Percentiles rank a stretch among this genome's conserved stretches.
Conservation (phyloP, 805 yeast genomes). For the Scheffersomyces coipomensis region DNA sequence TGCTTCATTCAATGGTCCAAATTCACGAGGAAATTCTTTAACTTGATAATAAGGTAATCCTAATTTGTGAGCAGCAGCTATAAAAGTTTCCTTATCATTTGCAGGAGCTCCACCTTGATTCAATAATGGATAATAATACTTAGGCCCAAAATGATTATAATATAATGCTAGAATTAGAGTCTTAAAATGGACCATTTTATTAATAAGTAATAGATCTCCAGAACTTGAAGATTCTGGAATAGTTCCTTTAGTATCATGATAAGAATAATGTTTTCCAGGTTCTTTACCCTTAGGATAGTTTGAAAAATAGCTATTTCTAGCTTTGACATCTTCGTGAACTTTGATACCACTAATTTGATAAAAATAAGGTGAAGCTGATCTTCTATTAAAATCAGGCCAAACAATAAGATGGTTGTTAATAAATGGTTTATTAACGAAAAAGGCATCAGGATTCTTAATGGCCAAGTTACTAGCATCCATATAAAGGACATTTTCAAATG, state of each 20-base stretch:
- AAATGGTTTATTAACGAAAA: constrained; percentile 43
- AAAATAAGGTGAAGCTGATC: constrained; percentile 55
- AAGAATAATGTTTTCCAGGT: constrained; percentile 30
- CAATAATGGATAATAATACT: constrained; percentile 57
- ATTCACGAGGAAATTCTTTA: constrained; percentile 27
- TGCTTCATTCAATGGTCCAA: constrained; percentile 30
- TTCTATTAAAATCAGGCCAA: constrained; percentile 66
- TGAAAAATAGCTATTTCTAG: constrained; percentile 15
- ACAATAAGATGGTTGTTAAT: constrained; percentile 44
- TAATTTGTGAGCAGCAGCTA: constrained; percentile 56
- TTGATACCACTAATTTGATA: constrained; percentile 45
- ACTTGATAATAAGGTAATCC: constrained; percentile 47
- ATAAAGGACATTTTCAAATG: constrained; percentile 40
- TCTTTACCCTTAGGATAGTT: constrained; percentile 27
- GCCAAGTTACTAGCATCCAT: constrained; percentile 49
- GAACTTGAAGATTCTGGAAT: constrained; percentile 63
- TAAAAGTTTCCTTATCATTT: constrained; percentile 72
- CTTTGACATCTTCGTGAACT: constrained; percentile 22
- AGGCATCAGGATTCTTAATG: constrained; percentile 32
- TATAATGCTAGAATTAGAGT: constrained; percentile 56
- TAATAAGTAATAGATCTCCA: constrained; percentile 60
- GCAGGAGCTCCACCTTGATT: constrained; percentile 69
- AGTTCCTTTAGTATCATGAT: constrained; percentile 60
- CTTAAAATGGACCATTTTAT: constrained; percentile 52
- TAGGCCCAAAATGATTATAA: constrained; percentile 60